phyloP scores from a whole-genome alignment of 2,329 filamentous ascomycete genomes.

The Penicillium sp. region DNA sequence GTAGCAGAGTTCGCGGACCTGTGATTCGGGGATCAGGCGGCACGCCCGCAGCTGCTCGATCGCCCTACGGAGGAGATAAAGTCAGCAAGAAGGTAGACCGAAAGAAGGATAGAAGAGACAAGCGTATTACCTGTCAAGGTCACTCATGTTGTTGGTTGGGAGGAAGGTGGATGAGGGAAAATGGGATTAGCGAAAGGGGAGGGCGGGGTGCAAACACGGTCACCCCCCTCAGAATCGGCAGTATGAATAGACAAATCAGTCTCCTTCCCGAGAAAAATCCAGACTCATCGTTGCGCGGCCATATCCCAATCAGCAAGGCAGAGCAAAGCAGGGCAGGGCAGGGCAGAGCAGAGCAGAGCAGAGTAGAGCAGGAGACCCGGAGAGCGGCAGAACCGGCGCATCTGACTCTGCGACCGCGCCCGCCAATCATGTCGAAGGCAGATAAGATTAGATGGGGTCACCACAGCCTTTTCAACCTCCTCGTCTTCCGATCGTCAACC shows the following conservation, averaged over 20 bases:
- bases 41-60: conserved; percentile 95
- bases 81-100: conserved; percentile 14
- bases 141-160: conserved; percentile 69
- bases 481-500: conserved; percentile 12
- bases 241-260: conserved; percentile 19
- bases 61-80: conserved; percentile 61
- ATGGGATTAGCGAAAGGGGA: conserved; percentile 2
- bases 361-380: not conserved
- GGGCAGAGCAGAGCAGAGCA: not conserved
- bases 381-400: conserved; percentile 1
- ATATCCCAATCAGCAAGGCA: conserved; percentile 6
- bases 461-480: conserved; percentile 28
- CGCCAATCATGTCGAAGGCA: conserved; percentile 33
- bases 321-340: not conserved
- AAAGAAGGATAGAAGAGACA: conserved; percentile 6
- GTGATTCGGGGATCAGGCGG: conserved; percentile 90
- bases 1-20: conserved; percentile 96
- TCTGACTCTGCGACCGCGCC: conserved; percentile 14
- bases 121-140: conserved; percentile 78
- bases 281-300: conserved; percentile 25
- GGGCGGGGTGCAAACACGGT: conserved; percentile 9
- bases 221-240: conserved; percentile 7
- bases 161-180: conserved; percentile 14
- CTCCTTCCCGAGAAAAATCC: conserved; percentile 16
- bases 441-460: conserved; percentile 47